Conservation (phyloP, 768 basidiomycete genomes). For the Leucogyrophana mollusca region DNA sequence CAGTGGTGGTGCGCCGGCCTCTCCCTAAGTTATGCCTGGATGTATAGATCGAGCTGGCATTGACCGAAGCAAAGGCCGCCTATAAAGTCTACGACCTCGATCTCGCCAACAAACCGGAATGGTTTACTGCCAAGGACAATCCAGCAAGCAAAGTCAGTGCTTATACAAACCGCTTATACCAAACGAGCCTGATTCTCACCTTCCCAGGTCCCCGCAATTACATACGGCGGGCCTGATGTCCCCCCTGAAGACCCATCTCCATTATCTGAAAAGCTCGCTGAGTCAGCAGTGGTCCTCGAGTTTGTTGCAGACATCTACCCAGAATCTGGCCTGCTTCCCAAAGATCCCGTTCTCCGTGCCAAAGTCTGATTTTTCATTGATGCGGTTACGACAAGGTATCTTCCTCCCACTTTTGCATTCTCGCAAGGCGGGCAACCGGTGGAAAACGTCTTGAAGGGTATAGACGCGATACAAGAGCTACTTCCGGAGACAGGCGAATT, state of each 20-base stretch:
- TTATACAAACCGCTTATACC: not conserved
- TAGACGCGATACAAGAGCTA: conserved; percentile 47
- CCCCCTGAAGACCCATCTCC: conserved; percentile 50
- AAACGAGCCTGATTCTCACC: no score
- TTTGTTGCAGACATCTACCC: conserved; percentile 59
- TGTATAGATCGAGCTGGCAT: conserved; percentile 51
- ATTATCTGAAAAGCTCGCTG: conserved; percentile 55
- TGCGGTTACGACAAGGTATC: conserved; percentile 41
- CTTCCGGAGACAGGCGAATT: conserved; percentile 44
- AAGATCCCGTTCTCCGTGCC: conserved; percentile 52
- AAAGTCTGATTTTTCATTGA: conserved; percentile 61
- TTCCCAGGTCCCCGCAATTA: conserved; percentile 50
- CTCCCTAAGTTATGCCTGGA: not conserved
- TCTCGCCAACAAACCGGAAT: conserved; percentile 59
- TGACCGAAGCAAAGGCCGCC: conserved; percentile 48
- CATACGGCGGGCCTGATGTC: conserved; percentile 56
- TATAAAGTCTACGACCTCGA: conserved; percentile 54
- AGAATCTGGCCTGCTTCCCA: conserved; percentile 43
- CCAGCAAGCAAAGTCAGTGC: conserved; percentile 54
- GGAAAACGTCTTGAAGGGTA: conserved; percentile 36
- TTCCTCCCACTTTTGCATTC: conserved; percentile 35
- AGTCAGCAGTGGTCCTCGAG: conserved; percentile 61
- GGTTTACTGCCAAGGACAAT: conserved; percentile 61
- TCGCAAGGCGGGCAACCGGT: conserved; percentile 34
- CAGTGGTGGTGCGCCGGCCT: no score